These are phyloP conservation scores for Xylariaceae sp. DNA, from an alignment of 2,329 filamentous ascomycete species.

Conservation along the genomic window DNA sequence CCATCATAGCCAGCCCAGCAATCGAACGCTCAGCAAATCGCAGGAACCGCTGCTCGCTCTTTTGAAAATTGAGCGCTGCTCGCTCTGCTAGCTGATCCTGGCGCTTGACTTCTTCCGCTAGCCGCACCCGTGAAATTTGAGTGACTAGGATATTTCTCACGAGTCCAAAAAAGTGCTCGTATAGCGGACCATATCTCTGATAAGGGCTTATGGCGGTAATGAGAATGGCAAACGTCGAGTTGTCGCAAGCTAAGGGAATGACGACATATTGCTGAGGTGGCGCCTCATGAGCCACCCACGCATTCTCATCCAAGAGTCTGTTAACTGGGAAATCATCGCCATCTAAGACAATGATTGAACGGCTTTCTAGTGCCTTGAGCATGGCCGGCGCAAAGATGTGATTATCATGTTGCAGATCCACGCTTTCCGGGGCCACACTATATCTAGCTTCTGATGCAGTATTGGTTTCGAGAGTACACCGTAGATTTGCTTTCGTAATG, in stretches of 20 bases:
- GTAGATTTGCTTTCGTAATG: constrained; percentile 22
- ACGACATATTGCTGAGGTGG: constrained; percentile 32
- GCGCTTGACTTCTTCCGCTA: constrained; percentile 33
- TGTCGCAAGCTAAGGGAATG: constrained; percentile 29
- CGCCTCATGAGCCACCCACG: constrained; percentile 26
- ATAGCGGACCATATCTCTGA: constrained; percentile 28
- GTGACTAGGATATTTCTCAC: constrained; percentile 31
- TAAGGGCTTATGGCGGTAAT: constrained; percentile 37
- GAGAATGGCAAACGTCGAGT: constrained; percentile 31
- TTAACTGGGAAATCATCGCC: constrained; percentile 22
- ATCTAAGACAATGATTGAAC: constrained; percentile 28
- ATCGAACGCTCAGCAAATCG: constrained; percentile 37
- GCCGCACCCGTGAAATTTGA: constrained; percentile 30
- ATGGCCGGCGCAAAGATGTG: constrained; percentile 34
- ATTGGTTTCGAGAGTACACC: constrained; percentile 30
- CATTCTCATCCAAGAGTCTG: constrained; percentile 24
- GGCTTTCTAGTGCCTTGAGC: constrained; percentile 26
- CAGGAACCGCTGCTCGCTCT: constrained; percentile 35
- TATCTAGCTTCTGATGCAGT: constrained; percentile 28
- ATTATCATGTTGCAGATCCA: constrained; percentile 27
- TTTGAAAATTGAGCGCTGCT: constrained; percentile 30
- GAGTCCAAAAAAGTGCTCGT: constrained; percentile 32
- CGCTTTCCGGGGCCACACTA: constrained; percentile 23
- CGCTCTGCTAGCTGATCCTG: constrained; percentile 34
- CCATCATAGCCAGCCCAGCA: constrained; percentile 33